Conservation (phyloP, 306 rosid species). For the Rubus idaeus region DNA sequence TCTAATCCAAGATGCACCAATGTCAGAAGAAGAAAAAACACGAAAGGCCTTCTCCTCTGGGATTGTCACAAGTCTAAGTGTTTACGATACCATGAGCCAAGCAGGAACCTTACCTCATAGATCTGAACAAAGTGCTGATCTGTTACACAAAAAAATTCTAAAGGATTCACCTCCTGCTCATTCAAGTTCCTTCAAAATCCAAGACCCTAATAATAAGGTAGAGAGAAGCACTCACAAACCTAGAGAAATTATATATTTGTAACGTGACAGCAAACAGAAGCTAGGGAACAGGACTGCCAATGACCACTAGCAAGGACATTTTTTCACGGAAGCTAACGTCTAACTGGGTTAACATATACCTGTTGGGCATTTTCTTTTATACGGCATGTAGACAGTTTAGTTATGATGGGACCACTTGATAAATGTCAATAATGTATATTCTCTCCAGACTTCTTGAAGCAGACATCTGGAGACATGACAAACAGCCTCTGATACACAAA, state of each 20-base stretch:
- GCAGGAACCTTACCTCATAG: neutral
- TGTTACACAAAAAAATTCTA: neutral
- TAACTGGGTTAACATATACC: neutral
- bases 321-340: neutral
- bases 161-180: neutral
- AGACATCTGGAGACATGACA: neutral
- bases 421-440: neutral
- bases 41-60: neutral
- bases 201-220: neutral
- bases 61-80: neutral
- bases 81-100: neutral
- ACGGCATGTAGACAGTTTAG: neutral
- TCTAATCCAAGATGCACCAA: too few species aligned
- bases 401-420: neutral
- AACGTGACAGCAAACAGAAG: neutral
- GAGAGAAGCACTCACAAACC: neutral
- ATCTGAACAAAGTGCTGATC: neutral
- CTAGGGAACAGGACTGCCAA: neutral
- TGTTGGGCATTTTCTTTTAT: neutral
- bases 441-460: neutral
- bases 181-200: neutral
- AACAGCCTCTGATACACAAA: neutral
- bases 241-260: neutral
- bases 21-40: too few species aligned
- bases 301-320: neutral